Evolutionary conservation across 163 green algal species (phyloP), one percentile per base, ranked within the genome.

Genomic region (Dunaliella salina): DNA sequence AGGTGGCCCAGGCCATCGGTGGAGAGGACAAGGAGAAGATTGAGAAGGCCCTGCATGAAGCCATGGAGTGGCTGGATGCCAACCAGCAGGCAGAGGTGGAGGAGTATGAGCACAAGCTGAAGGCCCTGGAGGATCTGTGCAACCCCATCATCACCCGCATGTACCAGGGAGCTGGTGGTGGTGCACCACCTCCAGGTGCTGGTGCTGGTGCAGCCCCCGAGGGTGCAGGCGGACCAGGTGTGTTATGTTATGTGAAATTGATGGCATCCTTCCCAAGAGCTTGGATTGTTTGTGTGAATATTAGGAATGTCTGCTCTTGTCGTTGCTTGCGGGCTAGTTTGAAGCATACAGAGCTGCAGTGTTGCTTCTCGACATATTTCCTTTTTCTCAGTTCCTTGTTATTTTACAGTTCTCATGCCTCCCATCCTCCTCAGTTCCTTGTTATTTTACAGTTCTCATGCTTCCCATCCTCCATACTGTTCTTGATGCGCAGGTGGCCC

Each of bases 81-180:
- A 98, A 98, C 93, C 93, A 98, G 91, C 91, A 97, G 84, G 95
- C 95, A 11, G 96, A 99, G 91, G 91, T 96, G 57, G 96, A 99
- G 84, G 96, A 99, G 94, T 96, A 98, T 87, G 93, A 98, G 89
- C 89, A 98, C 92, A 96, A 98, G 92, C 91, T 96, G n/a, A 98
- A 98, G 94, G 95, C 98, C 92, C 93, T 99, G 59, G 97, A 99
- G 92, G 90, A 90, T 33, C 83, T 96, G 30, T 97, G 94, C 92
- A 96, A 94, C 86, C 97, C 97, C 82, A 98, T 99, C 91, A 97
- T 99, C 88, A 94, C 92, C 35, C 94, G 94, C 87, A 94, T 96
- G 89, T 98, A 98, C 89, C 89, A 89, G 69, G 93, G 85, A 30
- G 80, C 86, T 13, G 88, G 85, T 25, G 87, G 87, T 57, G 87